Evolutionary conservation across 371 early-diverging fungal genomes (phyloP).

Genomic region (Mortierella sp.): DNA sequence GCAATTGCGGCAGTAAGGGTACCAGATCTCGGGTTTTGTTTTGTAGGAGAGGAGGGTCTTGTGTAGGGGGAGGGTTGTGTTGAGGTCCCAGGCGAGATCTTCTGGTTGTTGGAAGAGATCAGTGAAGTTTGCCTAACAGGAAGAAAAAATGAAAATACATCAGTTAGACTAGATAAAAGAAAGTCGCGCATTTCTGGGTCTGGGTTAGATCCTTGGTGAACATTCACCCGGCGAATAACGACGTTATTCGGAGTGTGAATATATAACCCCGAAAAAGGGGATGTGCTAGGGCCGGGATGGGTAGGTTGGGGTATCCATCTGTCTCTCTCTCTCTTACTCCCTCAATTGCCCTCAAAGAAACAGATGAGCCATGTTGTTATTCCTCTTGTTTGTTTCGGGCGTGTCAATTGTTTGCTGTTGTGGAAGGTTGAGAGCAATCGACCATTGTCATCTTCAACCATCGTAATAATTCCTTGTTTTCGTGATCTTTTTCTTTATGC

Average conservation of each 20-base stretch:
- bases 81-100: constrained; percentile 37
- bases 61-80: constrained; percentile 25
- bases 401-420: not conserved
- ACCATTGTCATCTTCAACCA: no score
- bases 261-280: not conserved
- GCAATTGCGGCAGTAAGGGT: constrained; percentile 54
- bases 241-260: not conserved
- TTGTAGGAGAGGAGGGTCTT: constrained; percentile 24
- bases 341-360: not conserved
- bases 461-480: no score
- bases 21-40: constrained; percentile 41
- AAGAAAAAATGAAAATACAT: not conserved
- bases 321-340: not conserved
- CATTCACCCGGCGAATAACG: not conserved
- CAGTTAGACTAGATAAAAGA: no score
- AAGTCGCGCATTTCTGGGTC: not conserved
- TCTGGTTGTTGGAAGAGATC: constrained; percentile 46
- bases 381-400: not conserved
- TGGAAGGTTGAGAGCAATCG: not conserved
- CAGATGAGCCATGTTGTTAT: not conserved
- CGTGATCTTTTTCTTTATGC: no score
- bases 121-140: constrained; percentile 47
- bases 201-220: not conserved
- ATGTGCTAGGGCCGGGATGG: not conserved
- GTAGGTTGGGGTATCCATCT: not conserved